These are phyloP conservation scores for Metroxylon sagu DNA, from an alignment of 176 grass and related monocot species.

Conservation along the genomic window DNA sequence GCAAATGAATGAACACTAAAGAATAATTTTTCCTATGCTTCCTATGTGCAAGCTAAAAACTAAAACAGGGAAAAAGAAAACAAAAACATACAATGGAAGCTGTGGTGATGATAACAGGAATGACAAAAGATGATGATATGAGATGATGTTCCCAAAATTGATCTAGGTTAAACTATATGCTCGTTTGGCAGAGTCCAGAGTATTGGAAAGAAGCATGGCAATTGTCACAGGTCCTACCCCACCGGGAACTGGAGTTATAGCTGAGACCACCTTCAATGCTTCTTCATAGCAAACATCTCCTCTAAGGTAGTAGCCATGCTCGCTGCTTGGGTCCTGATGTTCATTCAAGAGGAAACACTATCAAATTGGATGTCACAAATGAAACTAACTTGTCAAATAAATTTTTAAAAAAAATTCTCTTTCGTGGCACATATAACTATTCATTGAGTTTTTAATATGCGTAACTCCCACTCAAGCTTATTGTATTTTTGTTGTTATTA, in stretches of 20 bases:
- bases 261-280: conserved; percentile 63
- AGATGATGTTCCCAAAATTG: conserved; percentile 3
- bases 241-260: conserved; percentile 89
- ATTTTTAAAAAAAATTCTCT: too few species aligned
- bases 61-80: conserved; percentile 53
- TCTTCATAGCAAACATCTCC: conserved; percentile 93
- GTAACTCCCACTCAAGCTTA: too few species aligned
- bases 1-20: too few species aligned
- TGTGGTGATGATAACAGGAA: conserved; percentile 22
- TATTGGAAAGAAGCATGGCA: conserved; percentile 83
- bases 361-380: too few species aligned
- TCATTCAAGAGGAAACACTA: too few species aligned
- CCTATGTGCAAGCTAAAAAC: conserved; percentile 22
- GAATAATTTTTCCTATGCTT: too few species aligned
- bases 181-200: conserved; percentile 62
- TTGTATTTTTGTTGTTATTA: too few species aligned
- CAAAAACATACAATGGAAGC: conserved; percentile 46
- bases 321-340: conserved; percentile 51
- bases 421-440: too few species aligned
- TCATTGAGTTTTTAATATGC: too few species aligned
- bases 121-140: too few species aligned
- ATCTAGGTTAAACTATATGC: conserved; percentile 27
- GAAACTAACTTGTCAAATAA: too few species aligned
- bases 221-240: conserved; percentile 84
- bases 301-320: conserved; percentile 68